phyloP scores from a whole-genome alignment of 495 filamentous ascomycete genomes.

The Neurospora sp. region DNA sequence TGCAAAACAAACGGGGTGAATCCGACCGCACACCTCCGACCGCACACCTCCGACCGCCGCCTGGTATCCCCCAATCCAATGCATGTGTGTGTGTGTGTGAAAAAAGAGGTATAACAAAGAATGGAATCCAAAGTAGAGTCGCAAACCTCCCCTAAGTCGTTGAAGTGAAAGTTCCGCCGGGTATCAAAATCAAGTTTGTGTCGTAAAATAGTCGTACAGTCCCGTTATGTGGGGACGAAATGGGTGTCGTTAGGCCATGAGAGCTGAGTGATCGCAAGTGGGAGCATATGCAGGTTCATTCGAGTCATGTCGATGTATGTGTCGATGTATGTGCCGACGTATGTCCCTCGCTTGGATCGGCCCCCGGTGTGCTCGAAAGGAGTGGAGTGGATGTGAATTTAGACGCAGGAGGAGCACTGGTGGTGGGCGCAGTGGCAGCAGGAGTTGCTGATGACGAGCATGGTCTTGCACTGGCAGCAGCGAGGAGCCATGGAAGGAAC shows the following conservation, averaged over 20 bases:
- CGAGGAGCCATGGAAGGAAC: constrained; percentile 15
- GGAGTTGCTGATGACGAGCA: constrained; percentile 38
- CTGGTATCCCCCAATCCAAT: background rate
- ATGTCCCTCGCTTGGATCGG: background rate
- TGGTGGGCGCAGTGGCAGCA: constrained; percentile 35
- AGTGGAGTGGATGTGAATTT: constrained; percentile 3
- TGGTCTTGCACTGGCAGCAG: constrained; percentile 38
- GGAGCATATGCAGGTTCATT: background rate
- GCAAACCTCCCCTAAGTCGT: background rate
- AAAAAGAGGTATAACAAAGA: background rate
- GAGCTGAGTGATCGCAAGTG: background rate
- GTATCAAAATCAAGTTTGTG: background rate
- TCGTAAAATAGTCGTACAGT: background rate
- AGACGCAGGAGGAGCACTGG: constrained; percentile 34
- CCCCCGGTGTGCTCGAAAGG: background rate
- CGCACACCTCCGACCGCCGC: background rate
- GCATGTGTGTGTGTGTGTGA: background rate
- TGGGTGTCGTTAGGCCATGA: background rate
- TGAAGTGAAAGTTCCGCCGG: background rate
- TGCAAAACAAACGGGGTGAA: background rate
- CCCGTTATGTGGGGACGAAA: background rate
- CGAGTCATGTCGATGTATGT: background rate
- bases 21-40: background rate
- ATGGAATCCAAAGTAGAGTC: background rate
- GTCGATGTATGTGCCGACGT: background rate